Conservation (phyloP, 2,329 filamentous ascomycete species). For the Penicillium sp. region DNA sequence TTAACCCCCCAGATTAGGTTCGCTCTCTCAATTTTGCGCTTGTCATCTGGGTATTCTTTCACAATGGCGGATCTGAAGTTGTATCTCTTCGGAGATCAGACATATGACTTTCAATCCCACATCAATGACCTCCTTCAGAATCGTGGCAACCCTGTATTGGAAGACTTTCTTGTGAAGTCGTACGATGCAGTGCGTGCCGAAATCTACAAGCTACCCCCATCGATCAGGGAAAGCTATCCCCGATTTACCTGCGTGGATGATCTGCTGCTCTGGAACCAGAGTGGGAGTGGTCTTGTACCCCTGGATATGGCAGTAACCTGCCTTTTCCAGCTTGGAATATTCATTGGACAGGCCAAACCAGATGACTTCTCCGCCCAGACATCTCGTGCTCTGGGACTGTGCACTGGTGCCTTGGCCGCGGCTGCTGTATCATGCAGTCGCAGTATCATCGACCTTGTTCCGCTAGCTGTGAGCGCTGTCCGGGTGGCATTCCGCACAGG, state of each 20-base stretch:
- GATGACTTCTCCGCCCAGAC: neutral
- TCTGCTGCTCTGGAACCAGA: constrained; percentile 6
- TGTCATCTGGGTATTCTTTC: no score
- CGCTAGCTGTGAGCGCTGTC: constrained; percentile 39
- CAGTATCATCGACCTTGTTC: constrained; percentile 37
- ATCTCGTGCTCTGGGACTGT: constrained; percentile 30
- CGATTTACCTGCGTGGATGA: constrained; percentile 11
- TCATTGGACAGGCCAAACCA: constrained; percentile 5
- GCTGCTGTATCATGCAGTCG: constrained; percentile 34
- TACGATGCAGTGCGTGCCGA: constrained; percentile 12
- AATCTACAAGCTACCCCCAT: constrained; percentile 5
- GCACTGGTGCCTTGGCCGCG: constrained; percentile 38
- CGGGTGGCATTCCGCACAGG: constrained; percentile 26
- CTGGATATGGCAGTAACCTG: constrained; percentile 13
- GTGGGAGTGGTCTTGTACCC: constrained; percentile 1
- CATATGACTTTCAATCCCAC: constrained; percentile 11
- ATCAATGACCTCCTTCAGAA: neutral
- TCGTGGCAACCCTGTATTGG: constrained; percentile 6
- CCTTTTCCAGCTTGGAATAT: constrained; percentile 11
- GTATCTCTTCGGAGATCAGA: constrained; percentile 25
- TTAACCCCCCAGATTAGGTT: no score
- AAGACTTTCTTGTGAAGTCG: constrained; percentile 11
- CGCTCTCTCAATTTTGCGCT: no score
- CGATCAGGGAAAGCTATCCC: constrained; percentile 1
- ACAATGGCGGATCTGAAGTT: neutral